These are phyloP conservation scores for Eremomyces bilateralis DNA, from an alignment of 495 filamentous ascomycete species.

Conservation along the genomic window DNA sequence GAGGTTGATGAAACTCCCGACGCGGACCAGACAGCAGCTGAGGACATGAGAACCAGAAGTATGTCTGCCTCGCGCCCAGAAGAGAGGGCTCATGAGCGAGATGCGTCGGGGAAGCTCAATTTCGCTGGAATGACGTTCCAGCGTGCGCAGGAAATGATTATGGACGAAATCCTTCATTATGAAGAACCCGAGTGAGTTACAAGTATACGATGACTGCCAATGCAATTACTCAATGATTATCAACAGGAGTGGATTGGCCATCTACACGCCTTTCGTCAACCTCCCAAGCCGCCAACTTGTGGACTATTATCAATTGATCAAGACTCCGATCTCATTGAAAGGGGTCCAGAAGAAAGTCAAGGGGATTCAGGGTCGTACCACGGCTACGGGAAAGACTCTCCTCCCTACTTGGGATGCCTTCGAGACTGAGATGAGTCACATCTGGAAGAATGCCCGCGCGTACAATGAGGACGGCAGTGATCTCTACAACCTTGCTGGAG, in stretches of 20 bases:
- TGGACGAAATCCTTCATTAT: conserved; percentile 41
- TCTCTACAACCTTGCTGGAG: conserved; percentile 45
- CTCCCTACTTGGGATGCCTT: conserved; percentile 63
- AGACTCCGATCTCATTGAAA: conserved; percentile 48
- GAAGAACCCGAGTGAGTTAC: conserved; percentile 35
- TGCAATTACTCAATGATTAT: conserved; percentile 5
- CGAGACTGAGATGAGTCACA: conserved; percentile 50
- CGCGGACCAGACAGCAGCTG: no score
- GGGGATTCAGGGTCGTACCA: conserved; percentile 41
- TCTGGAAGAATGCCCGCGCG: conserved; percentile 68
- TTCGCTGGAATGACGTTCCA: conserved; percentile 41
- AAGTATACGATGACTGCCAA: not conserved
- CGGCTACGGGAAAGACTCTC: conserved; percentile 40
- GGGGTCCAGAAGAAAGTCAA: conserved; percentile 47
- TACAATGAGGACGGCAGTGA: conserved; percentile 82
- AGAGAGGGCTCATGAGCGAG: no score
- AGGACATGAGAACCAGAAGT: no score
- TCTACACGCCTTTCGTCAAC: conserved; percentile 42
- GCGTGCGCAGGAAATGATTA: conserved; percentile 60
- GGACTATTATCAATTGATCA: conserved; percentile 63
- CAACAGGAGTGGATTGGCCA: conserved; percentile 25
- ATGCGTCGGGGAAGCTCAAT: no score
- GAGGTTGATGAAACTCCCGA: no score
- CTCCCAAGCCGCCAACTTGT: conserved; percentile 36
- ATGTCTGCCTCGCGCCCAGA: no score